These are phyloP conservation scores for Pugionium cornutum DNA, from an alignment of 345 rosid genomes.

Conservation along the genomic window DNA sequence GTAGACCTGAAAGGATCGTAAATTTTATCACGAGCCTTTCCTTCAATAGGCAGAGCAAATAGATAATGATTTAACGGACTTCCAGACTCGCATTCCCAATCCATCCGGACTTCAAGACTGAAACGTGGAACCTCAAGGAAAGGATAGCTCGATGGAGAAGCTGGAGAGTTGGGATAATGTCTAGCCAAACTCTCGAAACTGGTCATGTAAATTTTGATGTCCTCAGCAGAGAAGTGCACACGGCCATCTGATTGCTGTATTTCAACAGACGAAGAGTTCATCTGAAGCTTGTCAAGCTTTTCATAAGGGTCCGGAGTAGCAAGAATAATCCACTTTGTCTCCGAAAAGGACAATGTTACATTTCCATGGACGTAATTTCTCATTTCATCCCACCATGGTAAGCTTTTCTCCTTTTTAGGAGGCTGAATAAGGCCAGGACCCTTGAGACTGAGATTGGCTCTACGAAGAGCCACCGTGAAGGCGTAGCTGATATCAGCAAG, in stretches of 20 bases:
- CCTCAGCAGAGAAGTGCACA: slow-evolving; percentile 64
- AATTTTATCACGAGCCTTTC: slow-evolving; percentile 69
- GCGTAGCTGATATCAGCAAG: slow-evolving; percentile 93
- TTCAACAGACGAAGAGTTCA: slow-evolving; percentile 63
- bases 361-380: slow-evolving; percentile 93
- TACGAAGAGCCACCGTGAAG: slow-evolving; percentile 92
- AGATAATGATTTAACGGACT: slow-evolving; percentile 83
- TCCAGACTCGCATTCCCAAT: slow-evolving; percentile 91
- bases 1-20: slow-evolving; percentile 97
- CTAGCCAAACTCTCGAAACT: slow-evolving; percentile 81
- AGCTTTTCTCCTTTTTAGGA: slow-evolving; percentile 86
- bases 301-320: slow-evolving; percentile 92
- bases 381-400: slow-evolving; percentile 99
- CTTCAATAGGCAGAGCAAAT: slow-evolving; percentile 81
- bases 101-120: slow-evolving; percentile 82
- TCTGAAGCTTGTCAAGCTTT: slow-evolving; percentile 76
- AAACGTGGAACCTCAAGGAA: slow-evolving; percentile 77
- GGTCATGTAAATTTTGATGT: slow-evolving; percentile 73
- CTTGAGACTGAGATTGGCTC: slow-evolving; percentile 84
- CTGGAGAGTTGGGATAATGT: slow-evolving; percentile 55
- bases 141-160: slow-evolving; percentile 51
- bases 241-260: slow-evolving; percentile 91
- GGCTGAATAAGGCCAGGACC: slow-evolving; percentile 63
- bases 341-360: slow-evolving; percentile 58
- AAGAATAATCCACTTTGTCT: slow-evolving; percentile 70